Base-by-base conservation (phyloP, 2,329 filamentous ascomycete species). In the Aspergillus sp. region DNA sequence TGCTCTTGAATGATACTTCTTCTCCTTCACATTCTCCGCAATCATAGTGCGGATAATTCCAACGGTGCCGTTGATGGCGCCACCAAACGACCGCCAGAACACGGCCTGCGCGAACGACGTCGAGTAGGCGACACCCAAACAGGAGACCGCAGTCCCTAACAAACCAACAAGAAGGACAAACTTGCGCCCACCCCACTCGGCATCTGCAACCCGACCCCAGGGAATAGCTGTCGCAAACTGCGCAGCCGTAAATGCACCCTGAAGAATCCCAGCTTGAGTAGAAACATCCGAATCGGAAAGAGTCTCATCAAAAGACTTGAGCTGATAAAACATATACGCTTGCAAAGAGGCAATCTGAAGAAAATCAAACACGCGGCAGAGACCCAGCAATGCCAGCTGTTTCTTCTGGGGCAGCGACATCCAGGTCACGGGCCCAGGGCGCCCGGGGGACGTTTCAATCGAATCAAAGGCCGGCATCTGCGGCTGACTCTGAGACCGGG, bases 321-420 rank as follows among this genome's bases (percentile, higher is more conserved):
- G 84, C 74, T 93, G 91, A 74, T 93, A 95, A 78, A 91, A 95
- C 83, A 94, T 89, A 76, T 94, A 94, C 0, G 89, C 85, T 63
- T 78, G 76, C 57, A 78, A 59, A 17, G 76, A 77, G 59, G 76
- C 74, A 38, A 78, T 71, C 63, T 79, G 76, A 15, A 79, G 63
- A 59, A 79, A 78, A 57, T 79, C 76, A 55, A 78, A 77, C 47
- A 79, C 76, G 2, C 76, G 76, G 61, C 76, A 77, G 3, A 78
- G 70, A 25, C 74, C 75, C 11, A 79, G 66, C 23, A 78, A 60
- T 2, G 65, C 69, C 50, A 78, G 69, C 70, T 79, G 76, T 28
- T 72, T 69, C 66, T 79, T 79, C 31, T 66, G 69, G 34, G 76
- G 76, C 19, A 79, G 69, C 3, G 74, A 74, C 74, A 77, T 75